Evolutionary conservation across 2,329 filamentous ascomycete genomes (phyloP), one percentile per base, ranked within the genome.

Genomic region (Ceratocystis huliohia): DNA sequence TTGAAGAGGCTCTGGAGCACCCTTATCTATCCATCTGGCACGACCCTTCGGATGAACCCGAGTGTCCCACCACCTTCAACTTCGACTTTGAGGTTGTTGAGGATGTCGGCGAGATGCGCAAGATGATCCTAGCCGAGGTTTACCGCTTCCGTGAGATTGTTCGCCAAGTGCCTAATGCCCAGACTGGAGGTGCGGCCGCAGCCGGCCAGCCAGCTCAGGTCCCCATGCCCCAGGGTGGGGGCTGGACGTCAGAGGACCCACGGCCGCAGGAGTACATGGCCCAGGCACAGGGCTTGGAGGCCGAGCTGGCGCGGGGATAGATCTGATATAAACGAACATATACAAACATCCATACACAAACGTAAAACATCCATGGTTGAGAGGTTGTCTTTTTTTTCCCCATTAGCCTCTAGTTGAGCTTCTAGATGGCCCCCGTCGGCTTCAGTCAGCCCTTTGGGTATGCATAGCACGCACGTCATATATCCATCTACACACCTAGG

Each of bases 1-100:
- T 97, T 70, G 94, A 99, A 77, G 85, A 93, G 73, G 94, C 94
- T 20, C 86, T 99, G 67, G 92, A 97, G 80, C 94, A 99, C 80
- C 88, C 88, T 44, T 99, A 99, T 78, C 83, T 99, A 66, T 85
- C 93, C 74, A 96, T 99, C 79, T 97, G 94, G 94, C 94, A 99
- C 79, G 94, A 99, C 72, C 89, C 92, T 64, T 92, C 89, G 3
- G 94, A 99, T 77, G 94, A 99, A 80, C 94, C 94, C 22, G 84
- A 87, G 70, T 97, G 93, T 79, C 92, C 92, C 0, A 89, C 88
- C 17, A 92, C 91, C 20, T 99, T 99, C 78, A 92, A 99, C 80
- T 99, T 99, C 79, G 88, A 93, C 75, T 99, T 99, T 73, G 94
- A 99, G 76, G 87, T 96, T n/a, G 85, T 96, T 48, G 93, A 99